Conservation (phyloP, 129 eudicot genomes). For the Smallanthus sonchifolius region DNA sequence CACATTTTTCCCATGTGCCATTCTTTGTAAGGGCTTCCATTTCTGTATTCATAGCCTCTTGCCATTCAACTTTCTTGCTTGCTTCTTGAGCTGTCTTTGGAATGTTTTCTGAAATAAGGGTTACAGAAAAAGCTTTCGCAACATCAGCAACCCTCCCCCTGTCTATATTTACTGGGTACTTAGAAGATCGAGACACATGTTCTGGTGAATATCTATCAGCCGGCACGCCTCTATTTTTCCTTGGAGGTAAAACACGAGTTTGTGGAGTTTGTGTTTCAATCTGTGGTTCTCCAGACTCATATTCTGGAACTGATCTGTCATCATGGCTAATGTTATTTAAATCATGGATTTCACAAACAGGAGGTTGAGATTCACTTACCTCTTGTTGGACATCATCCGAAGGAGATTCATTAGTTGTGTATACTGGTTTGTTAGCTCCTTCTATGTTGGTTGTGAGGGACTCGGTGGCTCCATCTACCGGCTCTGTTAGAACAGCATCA, state of each 20-base stretch:
- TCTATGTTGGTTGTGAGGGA: not conserved
- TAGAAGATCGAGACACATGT: not conserved
- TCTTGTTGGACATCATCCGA: not conserved
- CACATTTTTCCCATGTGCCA: no score
- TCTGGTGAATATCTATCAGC: no score
- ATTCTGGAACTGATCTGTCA: not conserved
- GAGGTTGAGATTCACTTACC: no score
- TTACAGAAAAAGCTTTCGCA: not conserved
- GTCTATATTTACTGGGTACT: not conserved
- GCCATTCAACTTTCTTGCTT: no score
- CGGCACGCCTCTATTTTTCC: not conserved
- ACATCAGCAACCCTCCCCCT: not conserved
- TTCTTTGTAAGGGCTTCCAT: no score
- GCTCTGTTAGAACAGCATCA: not conserved
- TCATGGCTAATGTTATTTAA: not conserved
- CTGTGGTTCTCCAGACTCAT: not conserved
- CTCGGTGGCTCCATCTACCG: constrained; percentile 6
- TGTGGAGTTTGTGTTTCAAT: no score
- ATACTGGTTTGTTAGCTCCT: constrained; percentile 4
- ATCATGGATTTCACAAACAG: not conserved
- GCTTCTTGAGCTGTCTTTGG: not conserved
- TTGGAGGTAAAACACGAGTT: no score
- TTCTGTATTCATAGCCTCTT: no score
- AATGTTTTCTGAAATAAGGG: not conserved
- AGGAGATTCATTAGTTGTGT: not conserved